Conservation (phyloP, 2,329 filamentous ascomycete species). For the Saccharata proteae region DNA sequence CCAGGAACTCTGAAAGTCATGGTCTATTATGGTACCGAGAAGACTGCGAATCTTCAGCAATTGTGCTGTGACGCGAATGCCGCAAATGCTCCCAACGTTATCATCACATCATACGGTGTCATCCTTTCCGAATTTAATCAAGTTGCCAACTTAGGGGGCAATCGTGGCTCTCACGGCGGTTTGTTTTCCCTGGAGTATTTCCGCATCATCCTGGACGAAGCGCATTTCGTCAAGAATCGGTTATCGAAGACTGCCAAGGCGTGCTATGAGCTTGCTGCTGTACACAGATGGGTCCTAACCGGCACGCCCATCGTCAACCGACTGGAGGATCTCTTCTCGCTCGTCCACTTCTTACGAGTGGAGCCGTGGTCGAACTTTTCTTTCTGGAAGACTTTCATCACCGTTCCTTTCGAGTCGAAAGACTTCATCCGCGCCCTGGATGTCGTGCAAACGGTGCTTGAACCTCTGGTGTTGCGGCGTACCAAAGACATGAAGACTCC, state of each 20-base stretch:
- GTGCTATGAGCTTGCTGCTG: slow-evolving; percentile 77
- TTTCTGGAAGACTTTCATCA: slow-evolving; percentile 99
- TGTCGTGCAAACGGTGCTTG: slow-evolving; percentile 91
- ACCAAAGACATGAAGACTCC: slow-evolving; percentile 99
- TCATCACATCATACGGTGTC: slow-evolving; percentile 91
- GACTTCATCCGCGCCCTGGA: slow-evolving; percentile 89
- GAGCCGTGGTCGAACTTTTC: slow-evolving; percentile 99
- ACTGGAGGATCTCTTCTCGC: slow-evolving; percentile 84
- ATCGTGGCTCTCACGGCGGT: slow-evolving; percentile 50
- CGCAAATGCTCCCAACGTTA: slow-evolving; percentile 67
- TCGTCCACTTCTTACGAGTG: slow-evolving; percentile 84
- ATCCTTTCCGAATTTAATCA: slow-evolving; percentile 82
- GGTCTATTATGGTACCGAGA: slow-evolving; percentile 87
- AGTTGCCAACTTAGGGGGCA: slow-evolving; percentile 53
- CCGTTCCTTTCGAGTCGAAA: slow-evolving; percentile 89
- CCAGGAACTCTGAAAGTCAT: slow-evolving; percentile 71
- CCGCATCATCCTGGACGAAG: slow-evolving; percentile 89
- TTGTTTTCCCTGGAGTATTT: slow-evolving; percentile 92
- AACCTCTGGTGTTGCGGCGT: slow-evolving; percentile 85
- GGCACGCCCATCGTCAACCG: slow-evolving; percentile 96
- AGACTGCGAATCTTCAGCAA: slow-evolving; percentile 62
- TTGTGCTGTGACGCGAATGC: slow-evolving; percentile 67
- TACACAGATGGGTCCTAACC: slow-evolving; percentile 85
- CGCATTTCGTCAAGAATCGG: slow-evolving; percentile 76
- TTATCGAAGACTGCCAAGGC: slow-evolving; percentile 90